Evolutionary conservation across 257 asterid species (phyloP), one percentile per base, ranked within the genome.

Genomic region (Lycium ferocissimum): DNA sequence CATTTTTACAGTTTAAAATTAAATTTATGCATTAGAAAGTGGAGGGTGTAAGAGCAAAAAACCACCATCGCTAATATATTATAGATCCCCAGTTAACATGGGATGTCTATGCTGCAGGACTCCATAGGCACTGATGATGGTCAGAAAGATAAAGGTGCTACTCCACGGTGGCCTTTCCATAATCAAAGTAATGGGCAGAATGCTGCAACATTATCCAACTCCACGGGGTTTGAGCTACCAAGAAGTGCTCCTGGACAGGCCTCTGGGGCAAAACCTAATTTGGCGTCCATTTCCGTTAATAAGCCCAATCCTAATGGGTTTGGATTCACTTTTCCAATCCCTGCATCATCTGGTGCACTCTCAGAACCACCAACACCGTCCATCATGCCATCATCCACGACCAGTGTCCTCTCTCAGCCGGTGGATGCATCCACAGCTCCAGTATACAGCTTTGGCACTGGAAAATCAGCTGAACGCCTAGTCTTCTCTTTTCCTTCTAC

Each of bases 361-460:
- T 90, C 98, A 43, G 98, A 94, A 89, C 98, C 96, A 13, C 98
- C 98, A 61, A 94, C 98, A 6, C 98, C 99, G 9, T 94, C 99
- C 37, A 83, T 95, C 83, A 83, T 86, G 85, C 97, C 98, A 83
- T 89, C 91, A 13, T 70, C 89, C 51, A 85, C 91, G 2, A 82
- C 84, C 14, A 88, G 85, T 72, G 26, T 75, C 79, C 65, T 45
- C 56, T 51, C 94, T 59, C 89, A 84, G 85, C 89, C 90, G 14
- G 84, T 65, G 5, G 93, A 84, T 72, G 86, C 51, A 56, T 84
- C 91, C 82, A 15, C 72, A 35, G 81, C 85, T 84, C 98, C 98
- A 88, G 86, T 87, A 79, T 96, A 88, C 91, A 83, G 90, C 87
- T 96, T 96, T 26, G 98, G 94, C 66, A 65, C 86, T 7, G 87